Evolutionary conservation across 208 protist genomes (phyloP).

Genomic region (Wallacemonas collosoma): DNA sequence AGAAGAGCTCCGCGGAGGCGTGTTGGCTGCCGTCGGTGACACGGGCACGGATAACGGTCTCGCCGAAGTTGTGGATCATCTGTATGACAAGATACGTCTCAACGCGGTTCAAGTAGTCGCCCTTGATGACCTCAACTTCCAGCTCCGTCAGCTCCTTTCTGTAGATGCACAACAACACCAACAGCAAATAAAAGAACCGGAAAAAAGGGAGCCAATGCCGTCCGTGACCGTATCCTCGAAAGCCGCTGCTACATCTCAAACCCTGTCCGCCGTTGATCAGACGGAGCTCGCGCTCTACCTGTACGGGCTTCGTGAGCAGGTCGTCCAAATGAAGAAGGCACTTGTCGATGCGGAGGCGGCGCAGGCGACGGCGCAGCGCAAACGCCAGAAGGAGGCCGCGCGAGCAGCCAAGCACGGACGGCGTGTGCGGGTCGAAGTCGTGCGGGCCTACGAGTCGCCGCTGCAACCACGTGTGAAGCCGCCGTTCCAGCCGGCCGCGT

Average conservation of each 20-base stretch:
- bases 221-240: too few species aligned
- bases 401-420: background rate
- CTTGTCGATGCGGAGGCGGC: conserved; percentile 33
- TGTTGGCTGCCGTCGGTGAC: conserved; percentile 3
- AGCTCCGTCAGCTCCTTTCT: conserved; percentile 32
- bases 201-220: too few species aligned
- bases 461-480: conserved; percentile 61
- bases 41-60: conserved; percentile 9
- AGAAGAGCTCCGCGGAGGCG: conserved; percentile 17
- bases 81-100: conserved; percentile 51
- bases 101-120: conserved; percentile 52
- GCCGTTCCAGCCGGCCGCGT: conserved; percentile 32
- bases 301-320: conserved; percentile 51
- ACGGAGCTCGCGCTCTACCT: conserved; percentile 65
- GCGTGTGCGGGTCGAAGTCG: conserved; percentile 49
- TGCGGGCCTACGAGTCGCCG: conserved; percentile 53
- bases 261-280: conserved; percentile 25
- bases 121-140: conserved; percentile 61
- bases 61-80: conserved; percentile 30
- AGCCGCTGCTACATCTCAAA: too few species aligned
- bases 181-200: too few species aligned
- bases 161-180: background rate
- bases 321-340: conserved; percentile 32
- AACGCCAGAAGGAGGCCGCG: conserved; percentile 1
- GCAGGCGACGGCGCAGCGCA: conserved; percentile 20